Evolutionary conservation across 1,284 basidiomycete species (phyloP).

Genomic region (Cryptococcus sp.): DNA sequence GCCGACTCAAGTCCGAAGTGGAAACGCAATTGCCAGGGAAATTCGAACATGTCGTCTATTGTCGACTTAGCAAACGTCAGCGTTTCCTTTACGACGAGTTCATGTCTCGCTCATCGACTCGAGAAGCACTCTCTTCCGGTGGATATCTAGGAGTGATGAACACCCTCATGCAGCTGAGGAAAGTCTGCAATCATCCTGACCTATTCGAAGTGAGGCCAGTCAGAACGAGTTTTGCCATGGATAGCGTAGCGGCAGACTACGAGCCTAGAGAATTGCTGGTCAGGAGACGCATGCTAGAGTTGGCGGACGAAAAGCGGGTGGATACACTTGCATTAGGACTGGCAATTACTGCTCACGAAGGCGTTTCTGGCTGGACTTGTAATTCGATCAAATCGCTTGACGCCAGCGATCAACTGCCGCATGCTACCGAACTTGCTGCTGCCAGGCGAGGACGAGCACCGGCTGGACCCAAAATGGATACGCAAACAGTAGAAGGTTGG

Average conservation of each 20-base stretch:
- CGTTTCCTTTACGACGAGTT: conserved; percentile 98
- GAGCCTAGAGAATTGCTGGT: conserved; percentile 88
- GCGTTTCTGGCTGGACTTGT: conserved; percentile 58
- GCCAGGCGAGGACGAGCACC: conserved; percentile 52
- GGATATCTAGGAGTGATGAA: conserved; percentile 83
- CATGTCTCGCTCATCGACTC: conserved; percentile 88
- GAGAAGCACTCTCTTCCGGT: conserved; percentile 81
- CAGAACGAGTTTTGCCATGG: conserved; percentile 87
- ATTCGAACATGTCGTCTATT: conserved; percentile 89
- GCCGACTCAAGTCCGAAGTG: conserved; percentile 91
- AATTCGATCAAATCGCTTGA: conserved; percentile 64
- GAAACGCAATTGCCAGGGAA: conserved; percentile 95
- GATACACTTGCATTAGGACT: conserved; percentile 69
- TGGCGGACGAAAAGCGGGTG: conserved; percentile 60
- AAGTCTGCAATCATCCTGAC: conserved; percentile 95
- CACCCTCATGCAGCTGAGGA: conserved; percentile 93
- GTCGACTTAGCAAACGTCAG: conserved; percentile 90
- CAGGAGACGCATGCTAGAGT: conserved; percentile 64
- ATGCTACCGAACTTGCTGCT: conserved; percentile 58
- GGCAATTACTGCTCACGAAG: conserved; percentile 60
- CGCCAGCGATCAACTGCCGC: conserved; percentile 67
- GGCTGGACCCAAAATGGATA: conserved; percentile 64
- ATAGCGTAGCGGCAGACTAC: conserved; percentile 74
- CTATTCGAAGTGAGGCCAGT: conserved; percentile 94
- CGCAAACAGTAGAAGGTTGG: conserved; percentile 73